Conservation (phyloP, 495 filamentous ascomycete species). For the Penicillium soppii region DNA sequence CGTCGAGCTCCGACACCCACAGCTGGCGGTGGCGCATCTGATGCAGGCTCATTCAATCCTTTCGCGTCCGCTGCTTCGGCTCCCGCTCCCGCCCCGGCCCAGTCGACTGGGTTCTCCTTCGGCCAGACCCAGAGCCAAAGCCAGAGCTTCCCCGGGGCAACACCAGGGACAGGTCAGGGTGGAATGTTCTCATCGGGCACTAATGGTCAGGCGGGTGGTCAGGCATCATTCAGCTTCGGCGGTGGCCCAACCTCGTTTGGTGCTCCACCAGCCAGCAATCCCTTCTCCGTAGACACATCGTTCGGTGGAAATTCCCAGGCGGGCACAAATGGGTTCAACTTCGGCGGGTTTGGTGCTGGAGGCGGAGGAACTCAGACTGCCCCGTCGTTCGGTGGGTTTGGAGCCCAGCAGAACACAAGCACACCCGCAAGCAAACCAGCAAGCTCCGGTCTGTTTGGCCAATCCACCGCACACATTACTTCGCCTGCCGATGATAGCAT, state of each 20-base stretch:
- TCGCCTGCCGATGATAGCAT: slow-evolving; percentile 36
- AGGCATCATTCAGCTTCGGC: slow-evolving; percentile 39
- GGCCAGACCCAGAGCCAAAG: slow-evolving; percentile 49
- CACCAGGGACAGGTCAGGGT: slow-evolving; percentile 27
- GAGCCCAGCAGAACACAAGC: slow-evolving; percentile 12
- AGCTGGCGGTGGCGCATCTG: slow-evolving; percentile 11
- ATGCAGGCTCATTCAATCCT: slow-evolving; percentile 21
- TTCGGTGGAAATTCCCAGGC: slow-evolving; percentile 12
- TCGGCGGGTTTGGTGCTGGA: slow-evolving; percentile 20
- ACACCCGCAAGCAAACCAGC: slow-evolving; percentile 11
- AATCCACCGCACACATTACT: slow-evolving; percentile 16
- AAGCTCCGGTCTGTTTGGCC: slow-evolving; percentile 21
- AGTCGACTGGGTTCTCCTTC: slow-evolving; percentile 42
- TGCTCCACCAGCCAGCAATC: slow-evolving; percentile 31
- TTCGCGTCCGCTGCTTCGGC: slow-evolving; percentile 31
- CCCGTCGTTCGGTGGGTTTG: slow-evolving; percentile 26
- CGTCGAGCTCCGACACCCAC: slow-evolving; percentile 28
- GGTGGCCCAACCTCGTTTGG: slow-evolving; percentile 25
- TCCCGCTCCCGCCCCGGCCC: slow-evolving; percentile 25
- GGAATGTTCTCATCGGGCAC: slow-evolving; percentile 43
- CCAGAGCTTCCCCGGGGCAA: slow-evolving; percentile 46
- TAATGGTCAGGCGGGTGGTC: slow-evolving; percentile 18
- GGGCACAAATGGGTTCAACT: slow-evolving; percentile 20
- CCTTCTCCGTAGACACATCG: slow-evolving; percentile 37
- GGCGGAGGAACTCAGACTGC: slow-evolving; percentile 2